Conservation (phyloP, 169 alveolate genomes). For the Amoebophrya sp. region DNA sequence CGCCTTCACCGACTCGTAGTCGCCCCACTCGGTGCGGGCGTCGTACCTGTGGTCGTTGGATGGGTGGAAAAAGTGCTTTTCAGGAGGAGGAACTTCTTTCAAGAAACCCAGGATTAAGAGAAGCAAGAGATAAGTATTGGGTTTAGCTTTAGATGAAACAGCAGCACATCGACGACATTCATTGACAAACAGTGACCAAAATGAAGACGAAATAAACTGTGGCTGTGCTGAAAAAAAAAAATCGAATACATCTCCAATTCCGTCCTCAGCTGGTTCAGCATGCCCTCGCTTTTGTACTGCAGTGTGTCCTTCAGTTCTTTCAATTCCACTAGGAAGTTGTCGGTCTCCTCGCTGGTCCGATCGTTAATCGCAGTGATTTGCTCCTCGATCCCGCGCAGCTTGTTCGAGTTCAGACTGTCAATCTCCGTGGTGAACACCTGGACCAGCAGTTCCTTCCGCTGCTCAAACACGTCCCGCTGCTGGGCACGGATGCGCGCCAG, state of each 20-base stretch:
- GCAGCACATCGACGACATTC: too few species aligned
- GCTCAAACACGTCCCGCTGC: neutral
- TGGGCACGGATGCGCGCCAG: neutral
- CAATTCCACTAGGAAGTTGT: neutral
- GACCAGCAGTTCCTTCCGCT: neutral
- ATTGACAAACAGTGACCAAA: too few species aligned
- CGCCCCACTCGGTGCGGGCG: slow-evolving; percentile 22
- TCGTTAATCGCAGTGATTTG: neutral
- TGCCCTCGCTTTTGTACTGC: slow-evolving; percentile 15
- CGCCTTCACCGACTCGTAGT: neutral
- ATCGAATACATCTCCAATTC: neutral
- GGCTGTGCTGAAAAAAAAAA: too few species aligned
- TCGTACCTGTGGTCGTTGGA: too few species aligned
- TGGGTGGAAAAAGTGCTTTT: too few species aligned
- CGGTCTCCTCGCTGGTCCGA: neutral
- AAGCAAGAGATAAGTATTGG: too few species aligned
- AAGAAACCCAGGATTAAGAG: too few species aligned
- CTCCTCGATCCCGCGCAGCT: neutral
- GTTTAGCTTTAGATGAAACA: too few species aligned
- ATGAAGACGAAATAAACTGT: too few species aligned
- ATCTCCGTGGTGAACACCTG: neutral
- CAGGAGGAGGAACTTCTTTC: too few species aligned
- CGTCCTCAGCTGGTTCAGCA: slow-evolving; percentile 5
- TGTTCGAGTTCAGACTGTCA: neutral
- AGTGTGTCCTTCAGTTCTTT: neutral